These are phyloP conservation scores for Phytopythium chamaehyphon DNA, from an alignment of 352 stramenopile genomes.

Conservation along the genomic window DNA sequence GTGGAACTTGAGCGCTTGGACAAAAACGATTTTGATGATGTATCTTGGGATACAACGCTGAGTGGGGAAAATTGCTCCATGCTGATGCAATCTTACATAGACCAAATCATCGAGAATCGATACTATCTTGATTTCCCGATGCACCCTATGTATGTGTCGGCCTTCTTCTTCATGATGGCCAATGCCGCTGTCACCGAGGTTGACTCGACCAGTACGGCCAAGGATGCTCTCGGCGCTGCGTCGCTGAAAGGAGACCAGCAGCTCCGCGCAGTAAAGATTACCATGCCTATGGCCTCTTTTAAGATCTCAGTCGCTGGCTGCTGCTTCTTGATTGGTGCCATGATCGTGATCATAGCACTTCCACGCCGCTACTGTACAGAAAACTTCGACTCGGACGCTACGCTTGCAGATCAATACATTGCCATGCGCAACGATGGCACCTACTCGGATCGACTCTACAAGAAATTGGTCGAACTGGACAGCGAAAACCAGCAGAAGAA, in stretches of 20 bases:
- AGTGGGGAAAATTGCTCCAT: conserved; percentile 25
- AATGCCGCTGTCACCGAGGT: conserved; percentile 23
- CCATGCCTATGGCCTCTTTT: conserved; percentile 27
- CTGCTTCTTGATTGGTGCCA: conserved; percentile 16
- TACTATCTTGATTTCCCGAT: conserved; percentile 32
- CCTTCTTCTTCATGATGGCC: conserved; percentile 40
- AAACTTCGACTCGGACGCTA: conserved; percentile 21
- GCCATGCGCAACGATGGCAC: conserved; percentile 15
- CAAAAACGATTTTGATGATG: conserved; percentile 15
- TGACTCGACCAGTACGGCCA: neutral
- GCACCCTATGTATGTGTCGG: conserved; percentile 41
- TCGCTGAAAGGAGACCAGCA: conserved; percentile 34
- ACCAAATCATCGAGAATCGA: conserved; percentile 30
- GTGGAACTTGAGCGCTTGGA: conserved; percentile 26
- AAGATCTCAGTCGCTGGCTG: conserved; percentile 24
- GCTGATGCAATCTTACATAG: conserved; percentile 43
- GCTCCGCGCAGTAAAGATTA: conserved; percentile 23
- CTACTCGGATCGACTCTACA: conserved; percentile 26
- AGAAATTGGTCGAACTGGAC: conserved; percentile 16
- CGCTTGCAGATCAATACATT: conserved; percentile 22
- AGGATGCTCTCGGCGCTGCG: conserved; percentile 17
- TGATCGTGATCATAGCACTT: conserved; percentile 21
- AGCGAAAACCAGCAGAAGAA: conserved; percentile 1
- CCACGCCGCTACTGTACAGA: conserved; percentile 17
- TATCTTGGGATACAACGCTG: conserved; percentile 21